Conservation (phyloP, 2,329 filamentous ascomycete species). For the Metarhizium robertsii region DNA sequence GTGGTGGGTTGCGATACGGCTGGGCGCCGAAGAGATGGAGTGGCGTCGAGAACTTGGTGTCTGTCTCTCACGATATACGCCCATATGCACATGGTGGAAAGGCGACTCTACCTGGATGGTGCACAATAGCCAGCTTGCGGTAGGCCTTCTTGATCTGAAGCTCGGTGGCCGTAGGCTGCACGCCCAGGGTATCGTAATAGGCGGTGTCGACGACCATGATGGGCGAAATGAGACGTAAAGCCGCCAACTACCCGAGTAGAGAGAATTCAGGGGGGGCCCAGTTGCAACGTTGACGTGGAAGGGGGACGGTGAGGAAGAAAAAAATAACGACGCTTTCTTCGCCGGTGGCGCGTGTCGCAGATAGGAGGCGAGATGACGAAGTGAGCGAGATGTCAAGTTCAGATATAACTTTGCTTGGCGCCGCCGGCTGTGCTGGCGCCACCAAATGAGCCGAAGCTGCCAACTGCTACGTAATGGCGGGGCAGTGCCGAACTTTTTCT, state of each 20-base stretch:
- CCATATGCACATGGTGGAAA: neutral
- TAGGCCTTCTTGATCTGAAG: conserved; percentile 97
- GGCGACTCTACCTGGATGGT: conserved; percentile 67
- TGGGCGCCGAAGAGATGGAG: neutral
- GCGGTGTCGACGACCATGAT: conserved; percentile 79
- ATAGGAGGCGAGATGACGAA: neutral
- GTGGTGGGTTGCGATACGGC: neutral
- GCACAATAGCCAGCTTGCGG: conserved; percentile 85
- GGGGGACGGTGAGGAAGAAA: neutral
- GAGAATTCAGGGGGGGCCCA: neutral
- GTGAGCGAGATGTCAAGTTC: neutral
- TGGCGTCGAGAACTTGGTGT: conserved; percentile 3
- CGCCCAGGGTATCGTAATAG: conserved; percentile 82
- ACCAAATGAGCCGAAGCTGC: too few species aligned
- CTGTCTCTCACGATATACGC: too few species aligned
- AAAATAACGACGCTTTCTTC: neutral
- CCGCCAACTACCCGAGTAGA: neutral
- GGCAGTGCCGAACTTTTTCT: conserved; percentile 15
- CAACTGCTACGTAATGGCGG: conserved; percentile 26
- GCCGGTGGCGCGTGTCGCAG: neutral
- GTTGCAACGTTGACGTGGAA: neutral
- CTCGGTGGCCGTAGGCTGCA: conserved; percentile 75
- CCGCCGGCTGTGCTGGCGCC: neutral
- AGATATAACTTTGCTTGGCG: neutral
- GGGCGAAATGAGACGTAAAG: conserved; percentile 7